phyloP scores from a whole-genome alignment of 495 filamentous ascomycete genomes.

The Cercophora scortea region DNA sequence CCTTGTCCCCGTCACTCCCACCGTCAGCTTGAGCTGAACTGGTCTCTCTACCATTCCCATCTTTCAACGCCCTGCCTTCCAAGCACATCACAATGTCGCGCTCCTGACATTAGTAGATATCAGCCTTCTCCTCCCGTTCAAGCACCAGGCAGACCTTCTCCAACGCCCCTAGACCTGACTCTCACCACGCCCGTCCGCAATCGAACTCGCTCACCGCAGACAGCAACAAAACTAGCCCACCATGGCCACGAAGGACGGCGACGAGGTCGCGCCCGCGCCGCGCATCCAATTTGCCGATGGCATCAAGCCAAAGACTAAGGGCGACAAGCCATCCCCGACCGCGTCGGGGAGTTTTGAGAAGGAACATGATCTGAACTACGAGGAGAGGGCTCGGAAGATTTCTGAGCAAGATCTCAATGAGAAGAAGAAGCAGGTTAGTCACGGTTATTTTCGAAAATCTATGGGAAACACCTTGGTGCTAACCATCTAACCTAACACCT shows the following conservation, averaged over 20 bases:
- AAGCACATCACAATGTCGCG: not conserved
- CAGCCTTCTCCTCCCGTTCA: not conserved
- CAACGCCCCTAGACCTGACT: not conserved
- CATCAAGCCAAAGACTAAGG: not conserved
- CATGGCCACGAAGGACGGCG: not conserved
- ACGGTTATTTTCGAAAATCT: not conserved
- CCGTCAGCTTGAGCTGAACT: no score
- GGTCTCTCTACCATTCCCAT: no score
- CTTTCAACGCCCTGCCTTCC: no score
- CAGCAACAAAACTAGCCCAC: not conserved
- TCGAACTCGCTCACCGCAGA: not conserved
- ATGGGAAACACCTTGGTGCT: no score
- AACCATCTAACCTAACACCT: not conserved
- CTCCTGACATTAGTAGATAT: not conserved
- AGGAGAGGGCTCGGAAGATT: conserved; percentile 17
- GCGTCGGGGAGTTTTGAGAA: conserved; percentile 1
- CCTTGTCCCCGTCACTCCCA: no score
- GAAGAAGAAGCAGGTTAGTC: conserved; percentile 25
- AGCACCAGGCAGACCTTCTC: not conserved
- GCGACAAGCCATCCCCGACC: not conserved
- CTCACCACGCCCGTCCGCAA: not conserved
- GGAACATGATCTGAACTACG: conserved; percentile 2
- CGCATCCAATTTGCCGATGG: conserved; percentile 6
- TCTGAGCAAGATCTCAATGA: conserved; percentile 19
- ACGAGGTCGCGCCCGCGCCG: not conserved